A percentile compares a stretch with the other conserved stretches of the same genome.
phyloP scores from a whole-genome alignment of 2,329 filamentous ascomycete species.

The Didymella keratinophila region DNA sequence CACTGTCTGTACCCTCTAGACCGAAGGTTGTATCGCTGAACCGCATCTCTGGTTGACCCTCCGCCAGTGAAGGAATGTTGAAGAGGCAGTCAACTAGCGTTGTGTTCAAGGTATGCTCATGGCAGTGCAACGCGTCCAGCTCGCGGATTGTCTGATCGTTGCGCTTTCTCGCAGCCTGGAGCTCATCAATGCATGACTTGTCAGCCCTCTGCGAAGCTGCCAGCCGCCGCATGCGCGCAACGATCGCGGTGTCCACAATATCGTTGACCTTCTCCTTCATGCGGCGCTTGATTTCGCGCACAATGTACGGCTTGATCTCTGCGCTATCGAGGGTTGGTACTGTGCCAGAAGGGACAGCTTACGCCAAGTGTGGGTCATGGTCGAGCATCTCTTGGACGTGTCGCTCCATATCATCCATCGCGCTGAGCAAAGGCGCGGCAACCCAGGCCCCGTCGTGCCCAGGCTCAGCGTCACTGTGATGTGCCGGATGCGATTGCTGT shows the following conservation, averaged over 20 bases:
- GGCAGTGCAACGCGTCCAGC: not conserved
- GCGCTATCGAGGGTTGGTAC: not conserved
- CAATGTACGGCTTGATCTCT: not conserved
- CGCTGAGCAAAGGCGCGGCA: not conserved
- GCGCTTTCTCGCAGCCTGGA: not conserved
- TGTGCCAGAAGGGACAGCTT: not conserved
- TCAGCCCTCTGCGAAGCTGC: not conserved
- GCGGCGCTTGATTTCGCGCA: not conserved
- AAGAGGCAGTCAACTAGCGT: not conserved
- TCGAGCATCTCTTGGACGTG: constrained; percentile 6
- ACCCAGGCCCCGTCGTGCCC: not conserved
- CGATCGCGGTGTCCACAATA: not conserved
- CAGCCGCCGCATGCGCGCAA: not conserved
- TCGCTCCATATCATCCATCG: not conserved
- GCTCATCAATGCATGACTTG: not conserved
- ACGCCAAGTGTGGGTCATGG: not conserved
- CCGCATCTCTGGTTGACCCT: not conserved
- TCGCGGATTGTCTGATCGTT: not conserved
- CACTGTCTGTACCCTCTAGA: not conserved
- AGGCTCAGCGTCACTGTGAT: not conserved
- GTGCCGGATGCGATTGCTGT: not conserved
- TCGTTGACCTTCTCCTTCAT: not conserved
- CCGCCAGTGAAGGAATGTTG: not conserved
- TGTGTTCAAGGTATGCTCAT: not conserved
- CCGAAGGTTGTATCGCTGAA: not conserved